These are phyloP conservation scores for Fomitopsis serialis DNA, from an alignment of 768 basidiomycete species.

Conservation along the genomic window DNA sequence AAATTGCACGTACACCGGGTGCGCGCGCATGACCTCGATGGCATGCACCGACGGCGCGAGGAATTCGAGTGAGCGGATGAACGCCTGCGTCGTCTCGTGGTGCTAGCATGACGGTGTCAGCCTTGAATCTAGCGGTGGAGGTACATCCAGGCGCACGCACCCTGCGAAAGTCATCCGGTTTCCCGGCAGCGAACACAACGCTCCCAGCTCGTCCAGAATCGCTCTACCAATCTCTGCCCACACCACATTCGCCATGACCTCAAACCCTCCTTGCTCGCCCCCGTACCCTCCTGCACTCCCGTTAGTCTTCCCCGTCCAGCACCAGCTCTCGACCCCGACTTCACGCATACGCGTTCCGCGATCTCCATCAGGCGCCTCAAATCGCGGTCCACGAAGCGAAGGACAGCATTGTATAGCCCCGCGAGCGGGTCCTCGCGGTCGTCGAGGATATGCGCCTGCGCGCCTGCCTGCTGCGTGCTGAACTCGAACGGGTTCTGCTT, in stretches of 20 bases:
- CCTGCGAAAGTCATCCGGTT: conserved; percentile 85
- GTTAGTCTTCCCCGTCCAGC: conserved; percentile 4
- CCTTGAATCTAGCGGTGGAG: background rate
- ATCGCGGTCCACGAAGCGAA: conserved; percentile 77
- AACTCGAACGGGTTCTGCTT: conserved; percentile 35
- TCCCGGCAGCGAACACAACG: conserved; percentile 85
- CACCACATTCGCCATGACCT: conserved; percentile 83
- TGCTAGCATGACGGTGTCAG: conserved; percentile 42
- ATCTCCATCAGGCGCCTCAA: conserved; percentile 70
- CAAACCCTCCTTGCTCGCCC: conserved; percentile 43
- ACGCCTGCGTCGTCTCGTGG: conserved; percentile 77
- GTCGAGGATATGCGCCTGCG: conserved; percentile 50
- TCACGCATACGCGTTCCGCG: conserved; percentile 62
- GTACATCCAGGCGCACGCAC: conserved; percentile 37
- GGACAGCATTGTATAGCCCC: conserved; percentile 72
- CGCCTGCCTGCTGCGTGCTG: conserved; percentile 20
- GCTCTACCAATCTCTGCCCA: conserved; percentile 82
- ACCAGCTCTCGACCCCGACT: conserved; percentile 28
- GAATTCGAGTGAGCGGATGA: conserved; percentile 76
- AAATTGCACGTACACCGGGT: conserved; percentile 68
- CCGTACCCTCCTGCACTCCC: background rate
- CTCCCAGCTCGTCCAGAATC: conserved; percentile 78
- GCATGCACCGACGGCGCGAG: conserved; percentile 73
- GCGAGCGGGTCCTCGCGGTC: conserved; percentile 65
- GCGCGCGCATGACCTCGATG: conserved; percentile 65